Base-by-base conservation (phyloP, 176 grass and related monocot species). In the Tuctoria greenei region DNA sequence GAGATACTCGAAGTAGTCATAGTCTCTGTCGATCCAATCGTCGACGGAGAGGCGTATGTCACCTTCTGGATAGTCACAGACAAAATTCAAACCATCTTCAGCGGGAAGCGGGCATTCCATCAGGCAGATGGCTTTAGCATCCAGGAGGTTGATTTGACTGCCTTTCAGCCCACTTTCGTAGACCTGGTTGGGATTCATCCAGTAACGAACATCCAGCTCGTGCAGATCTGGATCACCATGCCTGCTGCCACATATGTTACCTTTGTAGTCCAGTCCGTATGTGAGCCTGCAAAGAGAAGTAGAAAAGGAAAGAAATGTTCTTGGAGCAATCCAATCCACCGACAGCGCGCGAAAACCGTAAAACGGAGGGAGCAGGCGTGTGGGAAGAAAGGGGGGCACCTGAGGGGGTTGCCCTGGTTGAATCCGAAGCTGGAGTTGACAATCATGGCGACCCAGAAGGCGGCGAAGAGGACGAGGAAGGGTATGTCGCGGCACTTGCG, bases 361-460 rank as follows among this genome's bases (percentile, higher is more conserved):
- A 43, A 10, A 10, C 55, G 61, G 43, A 43, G 40, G 25, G 61
- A 97, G 31, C 1, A 31, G 31, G n/a, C n/a, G n/a, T n/a, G n/a
- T n/a, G n/a, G n/a, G n/a, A n/a, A n/a, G 10, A 41, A 10, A 10
- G 55, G 61, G 35, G 37, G 40, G 25, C 56, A 97, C 93, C 93
- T 93, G 61, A 89, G 86, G 6, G 94, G 94, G 72, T 81, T 89
- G 45, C 94, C 94, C 78, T 91, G 79, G 88, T 97, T 97, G 86
- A 97, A 97, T 14, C 88, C 94, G 67, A 97, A 97, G 91, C 94
- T 97, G 71, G 94, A 97, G 79, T 97, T 97, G 26, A 93, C 86
- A 73, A 97, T 79, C 88, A 88, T 93, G 56, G 94, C 86, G 42
- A 93, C 84, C 91, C 91, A 97, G 86, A 93, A 97, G 26, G 94